These are phyloP conservation scores for Metschnikowia anglica DNA, from an alignment of 805 yeast genomes.

Conservation along the genomic window DNA sequence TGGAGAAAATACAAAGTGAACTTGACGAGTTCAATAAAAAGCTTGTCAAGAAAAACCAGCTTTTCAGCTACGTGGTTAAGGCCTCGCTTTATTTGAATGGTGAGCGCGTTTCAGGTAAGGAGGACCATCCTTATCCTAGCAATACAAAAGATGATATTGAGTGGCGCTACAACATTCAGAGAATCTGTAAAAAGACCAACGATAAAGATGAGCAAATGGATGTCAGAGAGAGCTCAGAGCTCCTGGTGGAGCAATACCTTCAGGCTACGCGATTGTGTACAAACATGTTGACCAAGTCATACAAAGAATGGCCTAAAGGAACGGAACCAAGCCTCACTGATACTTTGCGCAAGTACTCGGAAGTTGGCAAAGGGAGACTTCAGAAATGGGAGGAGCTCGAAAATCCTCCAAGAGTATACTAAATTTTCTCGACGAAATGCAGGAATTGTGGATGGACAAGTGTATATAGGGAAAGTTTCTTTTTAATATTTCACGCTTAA, in stretches of 20 bases:
- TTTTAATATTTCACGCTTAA: not conserved
- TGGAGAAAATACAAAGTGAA: constrained; percentile 26
- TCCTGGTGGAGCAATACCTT: constrained; percentile 15
- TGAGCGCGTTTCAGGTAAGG: constrained; percentile 4
- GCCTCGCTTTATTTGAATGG: constrained; percentile 23
- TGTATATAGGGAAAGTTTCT: constrained; percentile 2
- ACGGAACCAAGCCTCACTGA: constrained; percentile 10
- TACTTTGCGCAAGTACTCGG: constrained; percentile 25
- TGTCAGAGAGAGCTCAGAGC: constrained; percentile 1
- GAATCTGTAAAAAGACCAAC: constrained; percentile 5
- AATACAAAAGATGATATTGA: constrained; percentile 24
- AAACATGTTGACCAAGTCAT: constrained; percentile 16
- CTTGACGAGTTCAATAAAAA: constrained; percentile 27
- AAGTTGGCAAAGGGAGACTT: constrained; percentile 29
- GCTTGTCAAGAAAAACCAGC: constrained; percentile 19
- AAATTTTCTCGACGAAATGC: constrained; percentile 6
- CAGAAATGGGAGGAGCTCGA: constrained; percentile 29
- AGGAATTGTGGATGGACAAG: not conserved
- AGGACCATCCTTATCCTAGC: constrained; percentile 27
- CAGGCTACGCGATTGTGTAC: constrained; percentile 14
- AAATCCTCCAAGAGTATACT: constrained; percentile 20
- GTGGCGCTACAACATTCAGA: constrained; percentile 23
- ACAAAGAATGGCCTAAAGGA: constrained; percentile 10
- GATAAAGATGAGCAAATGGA: not conserved
- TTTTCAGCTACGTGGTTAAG: constrained; percentile 26